Base-by-base conservation (phyloP, 495 filamentous ascomycete genomes). In the Copromyces sp. region DNA sequence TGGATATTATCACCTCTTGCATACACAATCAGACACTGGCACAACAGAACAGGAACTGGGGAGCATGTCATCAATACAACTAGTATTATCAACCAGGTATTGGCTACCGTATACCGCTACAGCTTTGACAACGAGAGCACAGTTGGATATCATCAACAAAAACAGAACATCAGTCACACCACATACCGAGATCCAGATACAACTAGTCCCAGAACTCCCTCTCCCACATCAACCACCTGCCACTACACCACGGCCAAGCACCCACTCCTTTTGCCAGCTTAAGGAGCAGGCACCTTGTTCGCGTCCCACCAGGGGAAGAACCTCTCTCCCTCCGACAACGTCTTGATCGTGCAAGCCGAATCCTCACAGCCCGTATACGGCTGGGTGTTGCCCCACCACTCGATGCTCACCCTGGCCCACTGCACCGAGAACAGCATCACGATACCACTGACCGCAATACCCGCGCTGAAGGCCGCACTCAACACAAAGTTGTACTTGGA, bases 401-500 rank as follows among this genome's bases (percentile, higher is more conserved):
- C 40, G n/a, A 83, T n/a, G 44, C 78, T 41, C n/a, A 81, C 53
- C 42, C 78, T 77, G 1, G 73, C 73, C 37, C 80, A 78, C 75
- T 82, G 80, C 53, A 83, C 72, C 32, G 77, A 71, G 71, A 83
- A 84, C 78, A 85, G 82, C 35, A 82, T 83, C 71, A 84, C 75
- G 53, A 83, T 79, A 42, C 74, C 82, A 9, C 77, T 76, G 38
- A 84, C 74, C 17, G 83, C 83, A 41, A 84, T 79, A 44, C 79
- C 83, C 72, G 75, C 77, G 12, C 76, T 79, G 12, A 81, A 81
- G 17, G 80, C 78, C 0, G 83, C 82, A 0, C 81, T 83, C 20
- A 80, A 74, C 17, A 83, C 79, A 45, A 81, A 84, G 77, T 84
- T 83, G 75, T 84, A 85, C 81, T 84, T 84, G 29, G 81, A 81